Conservation (phyloP, 2,329 filamentous ascomycete genomes). For the Penicillium nordicum region DNA sequence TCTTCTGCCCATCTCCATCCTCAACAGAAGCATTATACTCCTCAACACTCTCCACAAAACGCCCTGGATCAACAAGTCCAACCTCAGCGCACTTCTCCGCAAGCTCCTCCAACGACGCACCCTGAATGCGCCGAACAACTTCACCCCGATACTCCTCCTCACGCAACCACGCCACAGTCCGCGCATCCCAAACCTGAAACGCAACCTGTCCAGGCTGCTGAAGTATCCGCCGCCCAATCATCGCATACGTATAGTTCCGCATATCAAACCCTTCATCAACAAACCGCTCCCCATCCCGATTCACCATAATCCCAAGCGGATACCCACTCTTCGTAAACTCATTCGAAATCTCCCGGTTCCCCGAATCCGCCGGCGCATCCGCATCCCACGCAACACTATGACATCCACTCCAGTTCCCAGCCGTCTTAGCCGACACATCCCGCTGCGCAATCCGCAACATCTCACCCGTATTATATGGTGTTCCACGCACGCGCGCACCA, state of each 20-base stretch:
- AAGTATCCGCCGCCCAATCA: conserved; percentile 61
- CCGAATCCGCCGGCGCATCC: conserved; percentile 53
- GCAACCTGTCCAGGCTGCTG: conserved; percentile 56
- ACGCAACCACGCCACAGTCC: conserved; percentile 52
- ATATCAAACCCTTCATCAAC: conserved; percentile 65
- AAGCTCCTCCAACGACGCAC: conserved; percentile 53
- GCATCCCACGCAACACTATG: conserved; percentile 66
- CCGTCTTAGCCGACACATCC: conserved; percentile 50
- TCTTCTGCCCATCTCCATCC: conserved; percentile 44
- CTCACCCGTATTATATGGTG: conserved; percentile 63
- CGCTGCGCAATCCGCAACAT: conserved; percentile 53
- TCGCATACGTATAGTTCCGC: conserved; percentile 66
- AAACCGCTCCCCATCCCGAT: conserved; percentile 57
- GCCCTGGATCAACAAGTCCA: conserved; percentile 50
- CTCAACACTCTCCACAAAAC: conserved; percentile 52
- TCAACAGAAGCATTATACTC: conserved; percentile 59
- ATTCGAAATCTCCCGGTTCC: conserved; percentile 60
- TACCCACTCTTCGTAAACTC: conserved; percentile 68
- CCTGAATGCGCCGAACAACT: conserved; percentile 53
- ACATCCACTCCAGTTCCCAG: conserved; percentile 62
- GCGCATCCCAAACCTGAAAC: conserved; percentile 63
- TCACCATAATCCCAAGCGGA: conserved; percentile 64
- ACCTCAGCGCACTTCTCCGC: conserved; percentile 48
- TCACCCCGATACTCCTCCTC: conserved; percentile 61
- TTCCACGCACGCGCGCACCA: conserved; percentile 59